A percentile compares a stretch with the other conserved stretches of the same genome.
Conservation (phyloP, 345 rosid genomes). For the Clausena lansium region DNA sequence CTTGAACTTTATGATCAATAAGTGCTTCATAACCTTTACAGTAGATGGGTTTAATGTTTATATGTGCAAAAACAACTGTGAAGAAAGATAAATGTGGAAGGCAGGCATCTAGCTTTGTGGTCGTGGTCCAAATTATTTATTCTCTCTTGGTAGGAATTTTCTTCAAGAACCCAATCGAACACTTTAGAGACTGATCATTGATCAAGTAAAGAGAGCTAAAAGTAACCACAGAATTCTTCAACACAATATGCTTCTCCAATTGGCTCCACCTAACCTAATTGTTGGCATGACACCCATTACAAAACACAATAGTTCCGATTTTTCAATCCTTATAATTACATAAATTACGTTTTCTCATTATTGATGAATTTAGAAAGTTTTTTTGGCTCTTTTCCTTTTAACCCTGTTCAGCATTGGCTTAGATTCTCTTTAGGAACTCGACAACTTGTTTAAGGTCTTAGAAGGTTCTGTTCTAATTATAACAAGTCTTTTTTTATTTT, state of each 20-base stretch:
- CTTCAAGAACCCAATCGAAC: constrained; percentile 15
- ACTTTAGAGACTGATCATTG: constrained; percentile 5
- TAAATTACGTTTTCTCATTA: neutral
- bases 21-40: no score
- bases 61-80: neutral
- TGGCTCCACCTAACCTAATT: neutral
- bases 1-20: no score
- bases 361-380: neutral
- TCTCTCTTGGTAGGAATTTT: constrained; percentile 12
- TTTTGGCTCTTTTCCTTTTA: neutral
- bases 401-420: neutral
- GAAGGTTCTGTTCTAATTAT: neutral
- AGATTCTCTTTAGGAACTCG: neutral
- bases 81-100: neutral
- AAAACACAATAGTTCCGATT: neutral
- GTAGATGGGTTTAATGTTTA: neutral
- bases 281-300: neutral
- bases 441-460: neutral
- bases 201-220: constrained; percentile 19
- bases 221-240: constrained; percentile 25
- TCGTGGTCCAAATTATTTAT: constrained; percentile 15
- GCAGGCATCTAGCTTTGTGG: neutral
- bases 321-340: no score
- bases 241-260: neutral
- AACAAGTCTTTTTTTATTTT: neutral